phyloP scores from a whole-genome alignment of 164 flowering plant species.

The Santalum album region DNA sequence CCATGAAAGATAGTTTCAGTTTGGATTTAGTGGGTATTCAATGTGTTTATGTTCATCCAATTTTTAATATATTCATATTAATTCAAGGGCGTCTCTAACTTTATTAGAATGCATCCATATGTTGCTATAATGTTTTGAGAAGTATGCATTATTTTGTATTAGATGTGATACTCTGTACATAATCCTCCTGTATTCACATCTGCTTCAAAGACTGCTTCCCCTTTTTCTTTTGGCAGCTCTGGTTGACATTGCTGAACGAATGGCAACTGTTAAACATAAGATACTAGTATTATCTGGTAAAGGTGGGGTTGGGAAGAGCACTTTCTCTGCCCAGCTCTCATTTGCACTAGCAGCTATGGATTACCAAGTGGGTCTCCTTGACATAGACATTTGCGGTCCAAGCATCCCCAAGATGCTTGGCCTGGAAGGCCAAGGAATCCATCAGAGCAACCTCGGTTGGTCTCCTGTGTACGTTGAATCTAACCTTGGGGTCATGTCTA shows the following conservation, averaged over 20 bases:
- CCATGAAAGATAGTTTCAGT: too few relatives aligned
- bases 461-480: conserved; percentile 83
- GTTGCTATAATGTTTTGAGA: too few relatives aligned
- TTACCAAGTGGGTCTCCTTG: conserved; percentile 86
- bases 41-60: too few relatives aligned
- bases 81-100: too few relatives aligned
- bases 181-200: too few relatives aligned
- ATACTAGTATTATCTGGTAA: conserved; percentile 88
- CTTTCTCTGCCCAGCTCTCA: conserved; percentile 86
- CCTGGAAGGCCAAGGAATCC: conserved; percentile 88
- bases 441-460: conserved; percentile 94
- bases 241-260: conserved; percentile 74
- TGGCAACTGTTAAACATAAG: conserved; percentile 93
- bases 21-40: too few relatives aligned
- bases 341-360: conserved; percentile 78
- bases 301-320: conserved; percentile 98
- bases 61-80: too few relatives aligned
- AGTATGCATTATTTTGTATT: too few relatives aligned
- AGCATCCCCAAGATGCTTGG: conserved; percentile 98
- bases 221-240: conserved; percentile 58
- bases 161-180: too few relatives aligned
- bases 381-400: conserved; percentile 91
- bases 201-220: too few relatives aligned
- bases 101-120: too few relatives aligned
- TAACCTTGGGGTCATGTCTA: conserved; percentile 95